Percentiles rank a stretch among this genome's conserved stretches.
Conservation (phyloP, 768 basidiomycete genomes). For the Suillus ampliporus region DNA sequence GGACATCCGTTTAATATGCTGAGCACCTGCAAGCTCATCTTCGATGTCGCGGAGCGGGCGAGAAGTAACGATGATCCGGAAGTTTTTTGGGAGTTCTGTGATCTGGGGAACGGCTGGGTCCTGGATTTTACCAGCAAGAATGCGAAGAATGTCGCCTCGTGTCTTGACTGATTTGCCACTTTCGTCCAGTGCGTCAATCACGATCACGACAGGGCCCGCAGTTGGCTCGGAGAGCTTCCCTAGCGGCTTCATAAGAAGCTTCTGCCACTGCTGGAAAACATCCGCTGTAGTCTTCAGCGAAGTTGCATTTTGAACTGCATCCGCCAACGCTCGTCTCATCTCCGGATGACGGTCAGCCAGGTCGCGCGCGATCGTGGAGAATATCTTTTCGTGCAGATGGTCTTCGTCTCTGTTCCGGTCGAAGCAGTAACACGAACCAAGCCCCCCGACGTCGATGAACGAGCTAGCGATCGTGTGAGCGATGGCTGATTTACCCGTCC, state of each 20-base stretch:
- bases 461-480: too few relatives aligned
- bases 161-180: constrained; percentile 12
- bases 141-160: constrained; percentile 18
- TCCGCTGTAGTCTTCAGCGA: constrained; percentile 3
- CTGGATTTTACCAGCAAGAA: constrained; percentile 1
- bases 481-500: neutral
- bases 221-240: constrained; percentile 10
- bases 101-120: neutral
- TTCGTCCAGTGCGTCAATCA: constrained; percentile 32
- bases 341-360: constrained; percentile 11
- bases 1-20: too few relatives aligned
- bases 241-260: constrained; percentile 23
- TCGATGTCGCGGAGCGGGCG: constrained; percentile 15
- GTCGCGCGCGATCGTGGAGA: constrained; percentile 24
- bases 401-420: constrained; percentile 18
- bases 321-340: neutral
- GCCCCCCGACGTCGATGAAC: constrained; percentile 15
- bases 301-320: neutral
- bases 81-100: constrained; percentile 3
- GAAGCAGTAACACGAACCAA: constrained; percentile 25
- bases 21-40: neutral
- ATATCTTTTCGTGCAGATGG: constrained; percentile 14
- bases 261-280: constrained; percentile 17
- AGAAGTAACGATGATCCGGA: constrained; percentile 14
- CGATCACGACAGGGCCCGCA: constrained; percentile 26